Percentiles rank a stretch among this genome's conserved stretches.
Conservation (phyloP, 768 basidiomycete genomes). For the Suillus bovinus region DNA sequence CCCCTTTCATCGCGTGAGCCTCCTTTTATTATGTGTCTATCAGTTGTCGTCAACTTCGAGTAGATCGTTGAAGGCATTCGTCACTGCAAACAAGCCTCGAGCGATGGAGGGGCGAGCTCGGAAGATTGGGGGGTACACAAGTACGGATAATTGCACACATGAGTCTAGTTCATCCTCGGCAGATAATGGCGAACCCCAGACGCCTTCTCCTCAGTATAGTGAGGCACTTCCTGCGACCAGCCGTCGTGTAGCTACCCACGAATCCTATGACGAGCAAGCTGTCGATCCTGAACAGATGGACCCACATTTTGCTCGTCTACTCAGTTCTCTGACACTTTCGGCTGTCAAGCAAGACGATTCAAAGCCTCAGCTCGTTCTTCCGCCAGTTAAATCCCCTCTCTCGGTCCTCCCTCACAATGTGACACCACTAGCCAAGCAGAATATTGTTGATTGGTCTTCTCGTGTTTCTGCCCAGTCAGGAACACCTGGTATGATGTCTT, state of each 20-base stretch:
- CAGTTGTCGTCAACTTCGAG: slow-evolving; percentile 8
- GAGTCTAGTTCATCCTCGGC: slow-evolving; percentile 71
- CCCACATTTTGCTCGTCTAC: slow-evolving; percentile 69
- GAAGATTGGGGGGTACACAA: slow-evolving; percentile 28
- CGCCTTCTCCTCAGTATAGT: slow-evolving; percentile 61
- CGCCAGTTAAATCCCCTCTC: slow-evolving; percentile 7
- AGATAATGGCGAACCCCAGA: slow-evolving; percentile 61
- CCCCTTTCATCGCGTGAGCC: slow-evolving; percentile 86
- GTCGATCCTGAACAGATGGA: slow-evolving; percentile 45
- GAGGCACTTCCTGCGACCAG: slow-evolving; percentile 34
- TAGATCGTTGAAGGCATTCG: slow-evolving; percentile 58
- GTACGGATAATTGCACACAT: slow-evolving; percentile 41
- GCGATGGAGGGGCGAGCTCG: slow-evolving; percentile 36
- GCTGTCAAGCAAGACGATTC: slow-evolving; percentile 34
- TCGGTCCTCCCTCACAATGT: slow-evolving; percentile 6
- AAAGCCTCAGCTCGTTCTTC: slow-evolving; percentile 12
- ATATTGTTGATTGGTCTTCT: slow-evolving; percentile 34
- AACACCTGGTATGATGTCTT: slow-evolving; percentile 11
- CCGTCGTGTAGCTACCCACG: slow-evolving; percentile 25
- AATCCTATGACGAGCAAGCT: slow-evolving; percentile 34
- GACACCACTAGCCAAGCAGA: slow-evolving; percentile 15
- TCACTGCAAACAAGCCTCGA: slow-evolving; percentile 62
- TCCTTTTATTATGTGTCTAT: slow-evolving; percentile 5
- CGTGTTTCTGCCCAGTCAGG: slow-evolving; percentile 27
- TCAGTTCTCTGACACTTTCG: slow-evolving; percentile 63